A percentile compares a stretch with the other conserved stretches of the same genome.
These are phyloP conservation scores for Colletotrichum sp. DNA, from an alignment of 2,329 filamentous ascomycete genomes.

Conservation along the genomic window DNA sequence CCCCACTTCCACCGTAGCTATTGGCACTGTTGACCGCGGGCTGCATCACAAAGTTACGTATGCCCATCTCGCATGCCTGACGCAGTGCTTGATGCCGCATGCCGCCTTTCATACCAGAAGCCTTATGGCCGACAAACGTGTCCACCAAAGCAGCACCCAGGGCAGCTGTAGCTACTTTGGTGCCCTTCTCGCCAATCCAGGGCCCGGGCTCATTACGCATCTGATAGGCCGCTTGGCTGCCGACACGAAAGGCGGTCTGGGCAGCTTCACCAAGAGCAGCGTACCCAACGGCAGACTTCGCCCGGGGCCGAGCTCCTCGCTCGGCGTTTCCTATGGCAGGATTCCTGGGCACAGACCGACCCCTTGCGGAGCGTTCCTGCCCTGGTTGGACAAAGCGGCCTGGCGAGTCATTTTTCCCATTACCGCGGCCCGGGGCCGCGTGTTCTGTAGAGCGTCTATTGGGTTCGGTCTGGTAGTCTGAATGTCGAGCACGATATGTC, in stretches of 20 bases:
- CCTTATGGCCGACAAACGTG: slow-evolving; percentile 45
- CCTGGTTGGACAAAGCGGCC: background rate
- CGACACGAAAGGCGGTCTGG: slow-evolving; percentile 51
- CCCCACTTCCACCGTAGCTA: background rate
- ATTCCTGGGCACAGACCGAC: slow-evolving; percentile 13
- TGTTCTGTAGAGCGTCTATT: background rate
- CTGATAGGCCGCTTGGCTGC: slow-evolving; percentile 53
- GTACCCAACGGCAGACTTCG: slow-evolving; percentile 21
- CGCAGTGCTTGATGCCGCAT: slow-evolving; percentile 23
- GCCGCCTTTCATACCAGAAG: slow-evolving; percentile 25
- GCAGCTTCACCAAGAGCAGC: slow-evolving; percentile 36
- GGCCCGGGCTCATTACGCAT: slow-evolving; percentile 48
- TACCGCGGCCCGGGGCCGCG: background rate
- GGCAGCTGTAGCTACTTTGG: slow-evolving; percentile 53
- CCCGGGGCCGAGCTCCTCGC: slow-evolving; percentile 21
- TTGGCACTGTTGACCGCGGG: slow-evolving; percentile 11
- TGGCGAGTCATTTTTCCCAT: background rate
- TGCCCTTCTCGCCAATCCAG: slow-evolving; percentile 55
- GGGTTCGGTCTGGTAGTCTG: background rate
- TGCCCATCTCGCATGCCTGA: slow-evolving; percentile 20
- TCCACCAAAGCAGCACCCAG: slow-evolving; percentile 54
- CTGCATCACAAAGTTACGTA: slow-evolving; percentile 16
- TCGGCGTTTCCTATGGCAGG: background rate
- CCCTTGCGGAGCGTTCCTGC: background rate
- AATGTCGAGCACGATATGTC: background rate